Evolutionary conservation across 306 rosid species (phyloP).

Genomic region (Bauhinia variegata): DNA sequence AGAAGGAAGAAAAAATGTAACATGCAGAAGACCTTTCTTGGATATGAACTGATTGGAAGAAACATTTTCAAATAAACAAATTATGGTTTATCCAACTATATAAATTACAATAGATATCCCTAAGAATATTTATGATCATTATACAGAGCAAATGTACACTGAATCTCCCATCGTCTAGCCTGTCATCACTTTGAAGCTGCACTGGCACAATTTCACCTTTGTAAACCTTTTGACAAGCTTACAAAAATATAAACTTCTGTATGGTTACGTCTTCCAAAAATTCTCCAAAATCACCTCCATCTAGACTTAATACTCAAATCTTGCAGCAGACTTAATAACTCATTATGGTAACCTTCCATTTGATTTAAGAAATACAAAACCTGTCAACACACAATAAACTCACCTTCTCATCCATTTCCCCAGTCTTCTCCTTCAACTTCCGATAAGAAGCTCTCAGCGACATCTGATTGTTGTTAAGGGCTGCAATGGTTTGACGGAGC

Average conservation of each 20-base stretch:
- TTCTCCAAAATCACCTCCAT: constrained; percentile 6
- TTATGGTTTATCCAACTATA: constrained; percentile 10
- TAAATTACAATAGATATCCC: constrained; percentile 3
- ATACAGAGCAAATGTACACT: background rate
- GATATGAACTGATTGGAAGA: background rate
- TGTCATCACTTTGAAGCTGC: background rate
- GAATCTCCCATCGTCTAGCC: background rate
- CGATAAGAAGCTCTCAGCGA: constrained; percentile 58
- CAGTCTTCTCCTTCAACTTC: constrained; percentile 68
- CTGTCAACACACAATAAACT: constrained; percentile 32
- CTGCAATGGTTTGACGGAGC: constrained; percentile 61
- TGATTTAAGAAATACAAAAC: constrained; percentile 13
- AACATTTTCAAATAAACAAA: constrained; percentile 22
- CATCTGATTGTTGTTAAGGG: constrained; percentile 70
- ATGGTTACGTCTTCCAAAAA: constrained; percentile 4
- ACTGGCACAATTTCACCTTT: constrained; percentile 1
- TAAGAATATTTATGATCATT: background rate
- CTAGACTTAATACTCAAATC: constrained; percentile 5
- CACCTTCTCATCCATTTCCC: constrained; percentile 80
- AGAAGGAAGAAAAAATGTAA: background rate
- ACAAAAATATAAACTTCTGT: background rate
- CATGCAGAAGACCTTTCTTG: background rate
- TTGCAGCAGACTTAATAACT: constrained; percentile 8
- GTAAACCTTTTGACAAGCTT: background rate
- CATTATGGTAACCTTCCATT: constrained; percentile 2